phyloP scores from a whole-genome alignment of 139 green algal genomes.

The Auxenochlorella pyrenoidosa region DNA sequence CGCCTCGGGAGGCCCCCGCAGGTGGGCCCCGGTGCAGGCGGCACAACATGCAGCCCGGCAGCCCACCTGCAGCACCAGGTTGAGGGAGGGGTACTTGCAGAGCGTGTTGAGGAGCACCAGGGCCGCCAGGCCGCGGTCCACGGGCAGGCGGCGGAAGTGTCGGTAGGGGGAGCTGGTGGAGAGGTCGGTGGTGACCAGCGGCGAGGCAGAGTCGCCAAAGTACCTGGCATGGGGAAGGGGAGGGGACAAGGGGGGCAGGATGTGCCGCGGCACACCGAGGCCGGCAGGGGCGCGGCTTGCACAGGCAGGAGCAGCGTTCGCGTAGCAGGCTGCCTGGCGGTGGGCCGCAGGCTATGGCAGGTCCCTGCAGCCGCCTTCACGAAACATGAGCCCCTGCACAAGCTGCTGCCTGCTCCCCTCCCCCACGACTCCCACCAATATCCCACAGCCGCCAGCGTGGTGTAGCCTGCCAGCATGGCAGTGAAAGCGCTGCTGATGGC shows the following conservation, averaged over 20 bases:
- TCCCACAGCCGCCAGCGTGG: slow-evolving; percentile 36
- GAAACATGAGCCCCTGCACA: no score
- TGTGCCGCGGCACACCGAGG: no score
- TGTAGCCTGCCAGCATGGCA: slow-evolving; percentile 59
- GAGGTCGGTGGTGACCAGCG: slow-evolving; percentile 55
- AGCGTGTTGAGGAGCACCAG: slow-evolving; percentile 52
- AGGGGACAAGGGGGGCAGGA: not conserved
- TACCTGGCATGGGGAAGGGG: slow-evolving; percentile 32
- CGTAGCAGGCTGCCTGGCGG: no score
- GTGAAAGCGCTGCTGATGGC: slow-evolving; percentile 48
- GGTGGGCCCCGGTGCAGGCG: no score
- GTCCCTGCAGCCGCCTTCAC: not conserved
- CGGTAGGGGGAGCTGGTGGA: slow-evolving; percentile 39
- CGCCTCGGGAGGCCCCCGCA: no score
- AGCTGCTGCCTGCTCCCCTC: no score
- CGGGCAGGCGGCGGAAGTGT: slow-evolving; percentile 38
- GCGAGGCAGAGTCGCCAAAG: slow-evolving; percentile 48
- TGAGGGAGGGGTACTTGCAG: slow-evolving; percentile 47
- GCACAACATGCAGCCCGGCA: no score
- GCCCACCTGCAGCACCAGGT: slow-evolving; percentile 55
- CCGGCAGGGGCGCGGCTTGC: not conserved
- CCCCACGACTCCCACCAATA: not conserved
- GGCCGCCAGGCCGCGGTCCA: slow-evolving; percentile 63
- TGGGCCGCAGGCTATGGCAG: no score
- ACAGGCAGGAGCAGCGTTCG: no score